Percentiles rank a stretch among this genome's conserved stretches.
Evolutionary conservation across 2,329 filamentous ascomycete genomes (phyloP).

Genomic region (Fusarium pininemorale): DNA sequence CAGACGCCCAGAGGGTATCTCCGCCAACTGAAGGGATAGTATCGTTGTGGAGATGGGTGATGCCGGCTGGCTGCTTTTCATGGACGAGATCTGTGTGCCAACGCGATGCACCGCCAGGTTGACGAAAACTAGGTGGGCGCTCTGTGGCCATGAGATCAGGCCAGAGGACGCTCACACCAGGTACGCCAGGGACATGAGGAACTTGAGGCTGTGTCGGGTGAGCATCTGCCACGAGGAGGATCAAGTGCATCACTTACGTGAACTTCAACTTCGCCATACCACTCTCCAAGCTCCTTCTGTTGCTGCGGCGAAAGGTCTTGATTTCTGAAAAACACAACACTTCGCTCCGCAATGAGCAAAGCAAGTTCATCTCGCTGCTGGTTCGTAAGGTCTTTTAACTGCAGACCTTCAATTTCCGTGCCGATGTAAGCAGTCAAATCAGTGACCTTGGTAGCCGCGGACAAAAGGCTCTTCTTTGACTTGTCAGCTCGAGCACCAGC

Average conservation of each 20-base stretch:
- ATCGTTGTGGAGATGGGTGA: conserved; percentile 76
- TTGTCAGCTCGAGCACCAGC: conserved; percentile 72
- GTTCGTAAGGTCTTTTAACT: conserved; percentile 68
- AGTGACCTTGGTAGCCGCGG: conserved; percentile 70
- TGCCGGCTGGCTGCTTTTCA: conserved; percentile 74
- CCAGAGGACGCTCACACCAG: conserved; percentile 75
- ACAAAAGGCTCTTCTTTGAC: conserved; percentile 67
- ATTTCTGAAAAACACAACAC: conserved; percentile 73
- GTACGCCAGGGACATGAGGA: conserved; percentile 73
- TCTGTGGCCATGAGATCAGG: conserved; percentile 73
- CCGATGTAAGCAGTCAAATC: conserved; percentile 70
- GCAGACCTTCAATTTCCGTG: conserved; percentile 70
- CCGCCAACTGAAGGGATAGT: conserved; percentile 71
- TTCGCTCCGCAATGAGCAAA: conserved; percentile 69
- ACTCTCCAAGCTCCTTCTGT: conserved; percentile 69
- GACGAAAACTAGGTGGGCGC: conserved; percentile 67
- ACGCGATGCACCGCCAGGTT: conserved; percentile 71
- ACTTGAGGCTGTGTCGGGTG: conserved; percentile 67
- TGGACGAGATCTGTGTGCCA: conserved; percentile 80
- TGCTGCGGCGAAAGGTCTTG: conserved; percentile 70
- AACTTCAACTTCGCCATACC: conserved; percentile 72
- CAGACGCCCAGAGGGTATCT: conserved; percentile 77
- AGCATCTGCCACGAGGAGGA: too few species aligned
- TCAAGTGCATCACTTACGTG: conserved; percentile 59
- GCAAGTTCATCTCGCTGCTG: conserved; percentile 70